These are phyloP conservation scores for Cyclocybe cylindracea DNA, from an alignment of 768 basidiomycete genomes.

Conservation along the genomic window DNA sequence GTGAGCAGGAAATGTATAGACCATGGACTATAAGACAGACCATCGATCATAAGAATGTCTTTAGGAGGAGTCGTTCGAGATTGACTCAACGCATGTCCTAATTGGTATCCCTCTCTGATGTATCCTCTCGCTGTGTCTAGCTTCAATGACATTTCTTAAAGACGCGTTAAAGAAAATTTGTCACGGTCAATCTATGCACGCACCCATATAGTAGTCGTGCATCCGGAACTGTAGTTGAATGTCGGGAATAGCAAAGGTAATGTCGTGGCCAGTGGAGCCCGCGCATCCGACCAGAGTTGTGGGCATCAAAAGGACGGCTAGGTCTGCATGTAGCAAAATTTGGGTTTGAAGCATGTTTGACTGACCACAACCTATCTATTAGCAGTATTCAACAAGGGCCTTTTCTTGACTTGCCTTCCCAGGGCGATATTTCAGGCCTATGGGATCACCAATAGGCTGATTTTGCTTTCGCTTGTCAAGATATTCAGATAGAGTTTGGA, in stretches of 20 bases:
- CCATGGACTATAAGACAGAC: constrained; percentile 21
- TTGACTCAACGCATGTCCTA: constrained; percentile 45
- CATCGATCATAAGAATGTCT: constrained; percentile 52
- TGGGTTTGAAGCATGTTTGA: constrained; percentile 82
- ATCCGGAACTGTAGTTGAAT: constrained; percentile 76
- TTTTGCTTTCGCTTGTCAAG: constrained; percentile 63
- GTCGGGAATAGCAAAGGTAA: constrained; percentile 62
- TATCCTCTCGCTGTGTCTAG: constrained; percentile 38
- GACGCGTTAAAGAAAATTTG: neutral
- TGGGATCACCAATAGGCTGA: constrained; percentile 75
- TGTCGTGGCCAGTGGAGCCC: constrained; percentile 7
- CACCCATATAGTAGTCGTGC: constrained; percentile 91
- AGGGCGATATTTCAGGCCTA: constrained; percentile 76
- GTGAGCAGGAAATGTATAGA: neutral
- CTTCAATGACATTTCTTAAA: constrained; percentile 78
- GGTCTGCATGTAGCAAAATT: constrained; percentile 50
- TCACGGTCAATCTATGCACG: constrained; percentile 1
- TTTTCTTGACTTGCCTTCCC: constrained; percentile 56
- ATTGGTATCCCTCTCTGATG: constrained; percentile 51
- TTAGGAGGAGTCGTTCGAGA: constrained; percentile 12
- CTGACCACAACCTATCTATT: constrained; percentile 36
- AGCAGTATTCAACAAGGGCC: constrained; percentile 1
- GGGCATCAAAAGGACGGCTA: constrained; percentile 62
- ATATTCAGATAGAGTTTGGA: constrained; percentile 86
- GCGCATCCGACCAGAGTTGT: constrained; percentile 58